Evolutionary conservation across 2,329 filamentous ascomycete genomes (phyloP).

Genomic region (Zymoseptoria tritici): DNA sequence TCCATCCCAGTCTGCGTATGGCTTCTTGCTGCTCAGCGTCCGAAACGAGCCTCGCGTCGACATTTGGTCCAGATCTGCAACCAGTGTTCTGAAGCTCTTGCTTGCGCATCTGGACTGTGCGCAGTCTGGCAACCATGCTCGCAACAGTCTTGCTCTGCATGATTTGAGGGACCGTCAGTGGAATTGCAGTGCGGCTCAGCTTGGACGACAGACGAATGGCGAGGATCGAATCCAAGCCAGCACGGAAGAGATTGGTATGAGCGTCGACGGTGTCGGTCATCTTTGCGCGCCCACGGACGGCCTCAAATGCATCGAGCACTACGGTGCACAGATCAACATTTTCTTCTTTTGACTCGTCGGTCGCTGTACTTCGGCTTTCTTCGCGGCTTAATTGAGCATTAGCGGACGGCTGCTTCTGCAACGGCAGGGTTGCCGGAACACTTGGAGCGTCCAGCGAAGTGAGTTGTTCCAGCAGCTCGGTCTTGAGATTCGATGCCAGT

Average conservation of each 20-base stretch:
- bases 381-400: neutral
- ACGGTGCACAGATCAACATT: neutral
- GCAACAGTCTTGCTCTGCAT: constrained; percentile 10
- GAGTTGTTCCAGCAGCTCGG: neutral
- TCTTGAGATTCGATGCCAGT: neutral
- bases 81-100: neutral
- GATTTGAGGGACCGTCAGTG: neutral
- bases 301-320: neutral
- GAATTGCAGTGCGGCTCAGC: neutral
- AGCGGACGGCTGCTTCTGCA: neutral
- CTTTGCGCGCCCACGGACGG: neutral
- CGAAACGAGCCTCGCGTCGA: neutral
- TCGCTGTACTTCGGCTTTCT: neutral
- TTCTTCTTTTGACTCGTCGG: neutral
- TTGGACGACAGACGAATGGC: neutral
- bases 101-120: constrained; percentile 1
- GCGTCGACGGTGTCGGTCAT: neutral
- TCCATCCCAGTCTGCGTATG: neutral
- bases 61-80: neutral
- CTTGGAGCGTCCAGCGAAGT: neutral
- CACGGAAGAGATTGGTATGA: neutral
- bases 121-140: constrained; percentile 8
- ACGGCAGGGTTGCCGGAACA: neutral
- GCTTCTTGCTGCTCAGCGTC: neutral
- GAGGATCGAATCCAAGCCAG: neutral